A percentile compares a stretch with the other conserved stretches of the same genome.
phyloP scores from a whole-genome alignment of 1,284 basidiomycete species.

The Rhodotorula sp. region DNA sequence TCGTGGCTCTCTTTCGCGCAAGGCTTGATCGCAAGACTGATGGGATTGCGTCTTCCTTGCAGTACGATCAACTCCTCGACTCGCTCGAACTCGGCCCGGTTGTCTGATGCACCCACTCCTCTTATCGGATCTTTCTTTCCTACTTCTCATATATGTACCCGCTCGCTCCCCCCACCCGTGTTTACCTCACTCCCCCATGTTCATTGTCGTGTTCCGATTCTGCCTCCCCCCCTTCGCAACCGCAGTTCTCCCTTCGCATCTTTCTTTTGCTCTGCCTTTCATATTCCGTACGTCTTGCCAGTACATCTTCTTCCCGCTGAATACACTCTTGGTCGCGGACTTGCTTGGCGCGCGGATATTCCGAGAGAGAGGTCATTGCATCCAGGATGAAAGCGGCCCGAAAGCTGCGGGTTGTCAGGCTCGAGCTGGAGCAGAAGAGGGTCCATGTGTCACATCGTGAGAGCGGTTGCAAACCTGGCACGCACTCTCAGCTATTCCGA shows the following conservation, averaged over 20 bases:
- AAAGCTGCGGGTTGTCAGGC: too few species aligned
- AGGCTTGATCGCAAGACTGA: not conserved
- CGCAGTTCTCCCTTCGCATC: not conserved
- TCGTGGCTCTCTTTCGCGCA: not conserved
- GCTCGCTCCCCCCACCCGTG: not conserved
- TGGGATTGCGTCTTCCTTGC: not conserved
- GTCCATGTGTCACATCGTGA: too few species aligned
- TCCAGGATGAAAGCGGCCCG: too few species aligned
- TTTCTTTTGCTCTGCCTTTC: not conserved
- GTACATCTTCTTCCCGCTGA: not conserved
- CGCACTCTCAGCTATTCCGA: too few species aligned
- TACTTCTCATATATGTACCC: not conserved
- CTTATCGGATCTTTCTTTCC: not conserved
- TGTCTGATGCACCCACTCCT: not conserved
- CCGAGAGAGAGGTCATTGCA: too few species aligned
- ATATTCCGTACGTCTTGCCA: not conserved
- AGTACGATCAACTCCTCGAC: constrained; percentile 59
- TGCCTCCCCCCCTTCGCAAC: not conserved
- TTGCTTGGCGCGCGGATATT: too few species aligned
- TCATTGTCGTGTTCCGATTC: not conserved
- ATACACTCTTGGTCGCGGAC: not conserved
- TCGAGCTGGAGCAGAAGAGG: too few species aligned
- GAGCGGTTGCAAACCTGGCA: too few species aligned
- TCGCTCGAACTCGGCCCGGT: constrained; percentile 26
- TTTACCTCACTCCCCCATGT: not conserved